Evolutionary conservation across 2,329 filamentous ascomycete genomes (phyloP), one percentile per base, ranked within the genome.

Genomic region (Zopfia rhizophila): DNA sequence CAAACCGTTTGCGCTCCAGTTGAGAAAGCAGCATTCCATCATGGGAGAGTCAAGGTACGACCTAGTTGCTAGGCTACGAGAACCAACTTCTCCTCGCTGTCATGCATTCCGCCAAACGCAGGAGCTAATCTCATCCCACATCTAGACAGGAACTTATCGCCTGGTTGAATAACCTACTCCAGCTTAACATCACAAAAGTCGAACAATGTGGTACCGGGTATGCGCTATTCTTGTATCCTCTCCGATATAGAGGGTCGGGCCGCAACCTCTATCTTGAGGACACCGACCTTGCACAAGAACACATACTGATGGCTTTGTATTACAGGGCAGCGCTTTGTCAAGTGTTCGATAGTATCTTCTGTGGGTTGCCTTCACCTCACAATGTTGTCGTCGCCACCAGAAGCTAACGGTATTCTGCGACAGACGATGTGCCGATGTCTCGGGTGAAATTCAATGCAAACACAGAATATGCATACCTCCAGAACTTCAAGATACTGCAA

Each of bases 181-280:
- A 97, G 79, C 88, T 99, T 68, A 99, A 97, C 79, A 86, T 99
- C 66, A 97, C 82, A 66, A 97, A 97, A 78, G 91, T 99, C 72
- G 94, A 99, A 80, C 94, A 99, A 82, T 97, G 93, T 75, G 94
- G 94, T 73, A 97, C 93, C 69, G 94, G 93, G 93, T 97, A 86
- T 64, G 81, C 66, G 42, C 48, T 39, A n/a, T 60, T 61, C 55
- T 60, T 56, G 61, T 35, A 24, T 37, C 39, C 44, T 30, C 42
- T 36, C 36, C 28, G 38, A 27, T 17, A 8, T 32, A 24, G 17
- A 13, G 23, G 10, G 62, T 62, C 48, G 17, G 24, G 38, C 22
- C 32, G 17, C 13, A 22, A 24, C 12, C 4, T 16, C 12, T 28
- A 12, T 30, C 12, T 30, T 12, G 6, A 29, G 16, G 16, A 12